Evolutionary conservation across 768 basidiomycete species (phyloP), one percentile per base, ranked within the genome.

Genomic region (Lepiota venenata): DNA sequence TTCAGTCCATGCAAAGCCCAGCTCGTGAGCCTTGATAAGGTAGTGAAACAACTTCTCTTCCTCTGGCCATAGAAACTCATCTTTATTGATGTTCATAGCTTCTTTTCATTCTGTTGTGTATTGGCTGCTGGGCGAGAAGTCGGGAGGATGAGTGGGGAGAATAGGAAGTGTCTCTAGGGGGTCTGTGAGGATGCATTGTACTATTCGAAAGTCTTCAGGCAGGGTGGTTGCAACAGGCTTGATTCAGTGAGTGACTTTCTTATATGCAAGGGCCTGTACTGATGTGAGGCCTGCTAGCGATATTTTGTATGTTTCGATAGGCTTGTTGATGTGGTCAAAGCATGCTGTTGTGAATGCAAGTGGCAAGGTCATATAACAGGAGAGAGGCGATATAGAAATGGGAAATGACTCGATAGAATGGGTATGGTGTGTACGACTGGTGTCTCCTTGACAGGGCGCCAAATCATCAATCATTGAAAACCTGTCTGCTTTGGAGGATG

Each of bases 51-150:
- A 77, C 53, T 65, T n/a, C n/a, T n/a, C n/a, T n/a, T n/a, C n/a
- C n/a, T n/a, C n/a, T n/a, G n/a, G n/a, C n/a, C n/a, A n/a, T 0
- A 78, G 64, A 47, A 76, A 76, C 4, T 47, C 59, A 1, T 40
- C 35, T 8, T 60, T 50, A 7, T 58, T 56, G 0, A 61, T 44
- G 2, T 65, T 60, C 2, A 65, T 43, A 0, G 49, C 52, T 0
- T 59, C 59, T 25, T 55, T 62, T 6, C 57, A 12, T 38, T 67
- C 69, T 21, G 56, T 29, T 0, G 61, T 69, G 35, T 66, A 67
- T 4, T 64, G 47, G 0, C 42, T 47, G 2, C 48, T 57, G 2
- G 63, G 60, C 1, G 20, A 16, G 57, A 74, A 75, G 4, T 66
- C 61, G 4, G 71, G 71, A 12, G 72, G 71, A 38, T 61, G 18